phyloP scores from a whole-genome alignment of 2,329 filamentous ascomycete genomes.

The Tolypocladium paradoxum region DNA sequence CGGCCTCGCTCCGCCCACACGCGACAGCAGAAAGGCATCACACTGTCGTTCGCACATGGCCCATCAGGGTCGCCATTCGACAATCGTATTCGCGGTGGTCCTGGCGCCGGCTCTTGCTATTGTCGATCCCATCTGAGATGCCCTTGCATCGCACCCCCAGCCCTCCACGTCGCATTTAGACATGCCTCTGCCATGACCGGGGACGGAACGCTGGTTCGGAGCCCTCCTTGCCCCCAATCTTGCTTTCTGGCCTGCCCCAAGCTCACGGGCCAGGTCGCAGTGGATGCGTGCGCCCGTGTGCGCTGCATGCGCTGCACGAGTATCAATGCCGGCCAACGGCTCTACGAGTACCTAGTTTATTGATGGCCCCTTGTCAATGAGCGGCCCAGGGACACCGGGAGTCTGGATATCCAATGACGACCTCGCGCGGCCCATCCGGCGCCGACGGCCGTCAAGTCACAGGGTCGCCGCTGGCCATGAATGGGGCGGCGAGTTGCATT shows the following conservation, averaged over 20 bases:
- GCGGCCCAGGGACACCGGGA: not conserved
- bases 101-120: not conserved
- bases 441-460: not conserved
- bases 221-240: not conserved
- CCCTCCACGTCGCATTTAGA: not conserved
- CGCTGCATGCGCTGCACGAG: not conserved
- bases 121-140: not conserved
- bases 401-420: not conserved
- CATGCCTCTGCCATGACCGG: not conserved
- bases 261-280: not conserved
- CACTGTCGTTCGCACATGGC: too few species aligned
- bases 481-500: not conserved
- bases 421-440: not conserved
- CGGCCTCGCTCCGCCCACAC: not conserved
- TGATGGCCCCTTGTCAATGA: not conserved
- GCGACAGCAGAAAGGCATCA: not conserved
- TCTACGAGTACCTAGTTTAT: too few species aligned
- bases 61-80: not conserved
- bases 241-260: not conserved
- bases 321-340: not conserved
- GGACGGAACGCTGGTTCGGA: not conserved
- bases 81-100: not conserved
- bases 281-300: too few species aligned
- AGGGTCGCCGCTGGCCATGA: not conserved
- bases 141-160: not conserved